Conservation (phyloP, 2,329 filamentous ascomycete genomes). For the Zasmidium angulare region DNA sequence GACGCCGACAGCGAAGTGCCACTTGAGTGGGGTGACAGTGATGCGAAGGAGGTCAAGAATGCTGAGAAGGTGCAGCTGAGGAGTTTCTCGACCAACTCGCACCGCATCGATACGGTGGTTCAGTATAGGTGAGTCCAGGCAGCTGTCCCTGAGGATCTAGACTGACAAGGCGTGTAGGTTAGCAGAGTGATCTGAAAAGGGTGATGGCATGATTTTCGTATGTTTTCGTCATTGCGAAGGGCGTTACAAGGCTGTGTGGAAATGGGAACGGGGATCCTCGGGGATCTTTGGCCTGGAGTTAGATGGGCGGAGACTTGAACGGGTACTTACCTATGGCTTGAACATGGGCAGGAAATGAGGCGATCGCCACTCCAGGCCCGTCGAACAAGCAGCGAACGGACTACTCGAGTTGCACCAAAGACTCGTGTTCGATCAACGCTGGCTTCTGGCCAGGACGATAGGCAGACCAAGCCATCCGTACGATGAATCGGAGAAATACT, state of each 20-base stretch:
- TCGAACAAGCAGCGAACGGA: not conserved
- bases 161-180: conserved; percentile 7
- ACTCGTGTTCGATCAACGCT: not conserved
- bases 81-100: conserved; percentile 93
- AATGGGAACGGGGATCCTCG: not conserved
- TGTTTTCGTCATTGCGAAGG: not conserved
- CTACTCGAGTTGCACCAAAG: not conserved
- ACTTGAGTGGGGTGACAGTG: conserved; percentile 97
- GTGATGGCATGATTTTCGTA: conserved; percentile 5
- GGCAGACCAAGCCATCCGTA: not conserved
- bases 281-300: not conserved
- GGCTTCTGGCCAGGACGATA: not conserved
- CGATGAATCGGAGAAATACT: not conserved
- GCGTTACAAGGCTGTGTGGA: not conserved
- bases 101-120: conserved; percentile 91
- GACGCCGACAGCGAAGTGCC: conserved; percentile 96
- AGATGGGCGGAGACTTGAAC: not conserved
- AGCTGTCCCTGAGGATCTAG: not conserved
- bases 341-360: not conserved
- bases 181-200: conserved; percentile 2
- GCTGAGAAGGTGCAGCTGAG: conserved; percentile 93
- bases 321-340: not conserved
- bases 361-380: not conserved
- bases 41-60: conserved; percentile 93
- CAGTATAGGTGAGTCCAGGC: conserved; percentile 66